Base-by-base conservation (phyloP, 768 basidiomycete species). In the Amanita rubescens region DNA sequence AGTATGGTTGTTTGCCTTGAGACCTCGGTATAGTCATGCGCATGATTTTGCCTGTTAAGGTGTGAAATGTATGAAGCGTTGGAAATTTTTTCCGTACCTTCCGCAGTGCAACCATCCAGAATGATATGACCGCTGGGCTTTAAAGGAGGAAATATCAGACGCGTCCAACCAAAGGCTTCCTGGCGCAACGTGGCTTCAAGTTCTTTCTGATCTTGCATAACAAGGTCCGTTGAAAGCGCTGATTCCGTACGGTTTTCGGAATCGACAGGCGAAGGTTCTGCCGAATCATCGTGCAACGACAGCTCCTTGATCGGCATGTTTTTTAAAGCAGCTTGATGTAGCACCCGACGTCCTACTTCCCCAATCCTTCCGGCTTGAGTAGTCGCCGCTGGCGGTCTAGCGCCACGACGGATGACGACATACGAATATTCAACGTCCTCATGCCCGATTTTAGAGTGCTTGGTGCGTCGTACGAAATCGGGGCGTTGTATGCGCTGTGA, bases 1-100 rank as follows among this genome's bases (percentile, higher is more conserved):
- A 93, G 64, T 83, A 99, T 0, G 81, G 78, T 61, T 97, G 94
- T 66, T 92, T 94, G n/a, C 94, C 94, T 70, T 94, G 94, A 2
- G 91, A 94, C 60, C 83, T 93, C 0, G 95, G 90, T 35, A 95
- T 84, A 4, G 88, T 95, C 67, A 94, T 72, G 5, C 95, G 84
- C 79, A 94, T 87, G 44, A 98, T 87, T 69, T 90, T 85, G 30
- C 89, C 95, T 96, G 61, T n/a, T 49, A 34, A n/a, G 37, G 24
- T 32, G 9, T 51, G 19, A 24, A 56, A 50, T 11, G 54, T 24
- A 45, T 54, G n/a, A 10, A 15, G 32, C n/a, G n/a, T 10, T 25
- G 12, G 25, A 27, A 3, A 33, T 20, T 32, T 20, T 63, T 73
- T 55, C 53, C 87, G 78, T 1, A 90, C 94, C 94, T 74, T 89